Conservation (phyloP, 1,139 yeast species). For the Nakaseomyces bracarensis region DNA sequence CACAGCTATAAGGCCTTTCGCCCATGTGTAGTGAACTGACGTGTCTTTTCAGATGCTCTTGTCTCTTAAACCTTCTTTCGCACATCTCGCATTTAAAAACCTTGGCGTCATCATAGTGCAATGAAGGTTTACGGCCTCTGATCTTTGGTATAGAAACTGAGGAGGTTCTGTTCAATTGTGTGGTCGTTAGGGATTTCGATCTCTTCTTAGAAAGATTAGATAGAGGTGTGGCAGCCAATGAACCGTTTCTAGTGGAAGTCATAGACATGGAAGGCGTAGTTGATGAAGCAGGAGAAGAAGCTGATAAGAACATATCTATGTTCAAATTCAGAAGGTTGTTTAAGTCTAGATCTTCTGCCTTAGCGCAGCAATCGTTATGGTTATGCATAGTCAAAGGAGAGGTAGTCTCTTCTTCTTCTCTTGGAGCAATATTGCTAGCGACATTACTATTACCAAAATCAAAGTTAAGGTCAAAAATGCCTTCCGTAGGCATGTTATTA, state of each 20-base stretch:
- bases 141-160: slow-evolving; percentile 24
- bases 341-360: slow-evolving; percentile 1
- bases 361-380: background rate
- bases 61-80: slow-evolving; percentile 60
- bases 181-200: slow-evolving; percentile 3
- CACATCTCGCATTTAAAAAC: slow-evolving; percentile 39
- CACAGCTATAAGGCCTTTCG: slow-evolving; percentile 67
- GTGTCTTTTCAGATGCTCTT: slow-evolving; percentile 73
- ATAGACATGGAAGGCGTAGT: background rate
- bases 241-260: slow-evolving; percentile 2
- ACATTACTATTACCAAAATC: slow-evolving; percentile 7
- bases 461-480: slow-evolving; percentile 11
- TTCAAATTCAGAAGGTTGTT: slow-evolving; percentile 4
- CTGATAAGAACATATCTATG: slow-evolving; percentile 4
- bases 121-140: slow-evolving; percentile 37
- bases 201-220: slow-evolving; percentile 7
- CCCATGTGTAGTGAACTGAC: slow-evolving; percentile 65
- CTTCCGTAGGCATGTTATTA: background rate
- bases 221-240: background rate
- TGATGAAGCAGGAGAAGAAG: background rate
- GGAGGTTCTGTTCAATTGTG: slow-evolving; percentile 14
- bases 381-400: background rate
- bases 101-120: slow-evolving; percentile 33
- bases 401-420: slow-evolving; percentile 2
- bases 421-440: background rate